phyloP scores from a whole-genome alignment of 2,329 filamentous ascomycete species.

The Fusarium sp. region DNA sequence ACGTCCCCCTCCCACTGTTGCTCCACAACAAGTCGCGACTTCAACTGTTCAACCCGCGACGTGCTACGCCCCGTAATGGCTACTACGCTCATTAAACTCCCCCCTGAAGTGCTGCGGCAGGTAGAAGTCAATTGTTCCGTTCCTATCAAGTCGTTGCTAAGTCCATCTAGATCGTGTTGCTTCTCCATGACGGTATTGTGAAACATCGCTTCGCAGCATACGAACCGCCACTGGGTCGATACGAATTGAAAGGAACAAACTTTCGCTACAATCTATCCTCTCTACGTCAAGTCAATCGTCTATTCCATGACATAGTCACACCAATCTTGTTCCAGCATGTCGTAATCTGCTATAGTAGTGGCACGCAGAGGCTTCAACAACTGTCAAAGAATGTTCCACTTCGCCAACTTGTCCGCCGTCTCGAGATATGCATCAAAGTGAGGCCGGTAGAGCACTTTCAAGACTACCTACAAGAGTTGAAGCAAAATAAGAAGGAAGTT shows the following conservation, averaged over 20 bases:
- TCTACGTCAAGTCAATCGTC: slow-evolving; percentile 7
- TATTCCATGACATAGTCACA: not conserved
- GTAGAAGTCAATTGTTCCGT: not conserved
- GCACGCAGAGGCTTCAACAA: not conserved
- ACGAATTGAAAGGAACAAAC: slow-evolving; percentile 10
- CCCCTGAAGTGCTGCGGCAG: slow-evolving; percentile 9
- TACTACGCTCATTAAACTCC: not conserved
- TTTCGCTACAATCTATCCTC: not conserved
- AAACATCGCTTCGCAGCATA: not conserved
- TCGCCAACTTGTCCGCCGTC: slow-evolving; percentile 10
- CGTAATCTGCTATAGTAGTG: not conserved
- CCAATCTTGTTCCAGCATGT: slow-evolving; percentile 11
- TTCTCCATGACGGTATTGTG: slow-evolving; percentile 1
- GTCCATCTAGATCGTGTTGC: not conserved
- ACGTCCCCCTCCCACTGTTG: not conserved
- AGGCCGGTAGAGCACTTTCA: not conserved
- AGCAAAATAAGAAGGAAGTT: not conserved
- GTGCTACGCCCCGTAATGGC: not conserved
- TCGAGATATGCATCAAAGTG: slow-evolving; percentile 9
- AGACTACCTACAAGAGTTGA: not conserved
- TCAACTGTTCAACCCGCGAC: not conserved
- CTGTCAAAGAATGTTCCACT: slow-evolving; percentile 3
- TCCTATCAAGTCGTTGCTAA: not conserved
- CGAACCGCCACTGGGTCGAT: not conserved
- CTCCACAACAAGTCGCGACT: not conserved